Evolutionary conservation across 2,329 filamentous ascomycete genomes (phyloP).

Genomic region (Diaporthe destruens): DNA sequence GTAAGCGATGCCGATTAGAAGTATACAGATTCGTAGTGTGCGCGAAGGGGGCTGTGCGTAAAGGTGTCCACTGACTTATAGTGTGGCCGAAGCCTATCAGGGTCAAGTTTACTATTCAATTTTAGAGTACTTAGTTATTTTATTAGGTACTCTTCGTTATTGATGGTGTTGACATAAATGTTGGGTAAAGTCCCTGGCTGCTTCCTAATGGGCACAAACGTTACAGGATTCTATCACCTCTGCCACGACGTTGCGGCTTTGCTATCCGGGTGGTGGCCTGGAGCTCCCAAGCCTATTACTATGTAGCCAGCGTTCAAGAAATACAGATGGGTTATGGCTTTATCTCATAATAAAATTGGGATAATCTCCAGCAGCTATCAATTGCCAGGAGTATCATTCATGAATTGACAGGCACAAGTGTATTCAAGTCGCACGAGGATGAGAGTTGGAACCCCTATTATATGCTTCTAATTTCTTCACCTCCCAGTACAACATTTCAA

Average conservation of each 20-base stretch:
- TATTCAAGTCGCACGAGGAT: no score
- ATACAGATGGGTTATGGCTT: not conserved
- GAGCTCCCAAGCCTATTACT: not conserved
- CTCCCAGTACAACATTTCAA: not conserved
- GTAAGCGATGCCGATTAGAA: no score
- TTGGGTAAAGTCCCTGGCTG: no score
- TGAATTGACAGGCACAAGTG: not conserved
- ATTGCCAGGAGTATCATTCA: not conserved
- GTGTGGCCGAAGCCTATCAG: not conserved
- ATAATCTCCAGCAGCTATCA: not conserved
- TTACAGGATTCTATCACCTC: not conserved
- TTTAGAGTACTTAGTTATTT: no score
- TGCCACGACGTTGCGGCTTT: not conserved
- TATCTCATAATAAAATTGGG: no score
- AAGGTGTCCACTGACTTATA: no score
- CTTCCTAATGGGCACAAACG: not conserved
- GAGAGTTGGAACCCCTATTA: not conserved
- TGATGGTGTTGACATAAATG: no score
- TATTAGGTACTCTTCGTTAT: no score
- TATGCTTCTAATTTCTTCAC: not conserved
- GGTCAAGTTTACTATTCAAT: not conserved
- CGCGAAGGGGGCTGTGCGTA: no score
- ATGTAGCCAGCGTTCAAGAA: not conserved
- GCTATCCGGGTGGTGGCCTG: not conserved
- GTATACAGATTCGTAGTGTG: no score